phyloP scores from a whole-genome alignment of 371 early-diverging fungal species.

The Lichtheimia ornata region DNA sequence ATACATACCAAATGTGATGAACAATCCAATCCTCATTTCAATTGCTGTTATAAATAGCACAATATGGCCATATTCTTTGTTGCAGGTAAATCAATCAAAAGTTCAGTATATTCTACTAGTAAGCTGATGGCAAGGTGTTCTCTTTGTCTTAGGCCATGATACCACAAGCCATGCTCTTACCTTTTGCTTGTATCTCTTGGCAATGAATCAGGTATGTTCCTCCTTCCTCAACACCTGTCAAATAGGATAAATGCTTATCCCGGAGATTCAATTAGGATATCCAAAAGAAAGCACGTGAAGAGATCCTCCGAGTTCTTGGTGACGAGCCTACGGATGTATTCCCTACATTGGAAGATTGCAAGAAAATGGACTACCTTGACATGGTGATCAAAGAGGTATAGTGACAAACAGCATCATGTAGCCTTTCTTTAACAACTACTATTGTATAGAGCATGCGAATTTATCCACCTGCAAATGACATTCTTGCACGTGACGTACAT shows the following conservation, averaged over 20 bases:
- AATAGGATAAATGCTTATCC: background rate
- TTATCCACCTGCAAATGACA: slow-evolving; percentile 7
- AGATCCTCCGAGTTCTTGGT: slow-evolving; percentile 15
- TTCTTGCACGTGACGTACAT: slow-evolving; percentile 6
- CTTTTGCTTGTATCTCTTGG: slow-evolving; percentile 19
- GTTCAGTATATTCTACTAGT: background rate
- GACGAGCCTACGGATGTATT: slow-evolving; percentile 24
- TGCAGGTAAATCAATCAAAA: slow-evolving; percentile 10
- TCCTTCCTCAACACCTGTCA: background rate
- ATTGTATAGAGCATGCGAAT: slow-evolving; percentile 29
- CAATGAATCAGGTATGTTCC: slow-evolving; percentile 15
- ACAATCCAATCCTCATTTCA: no score
- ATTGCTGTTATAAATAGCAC: slow-evolving; percentile 8
- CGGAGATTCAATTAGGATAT: slow-evolving; percentile 6
- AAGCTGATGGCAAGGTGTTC: background rate
- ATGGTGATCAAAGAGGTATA: slow-evolving; percentile 26
- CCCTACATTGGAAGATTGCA: slow-evolving; percentile 22
- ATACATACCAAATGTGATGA: no score
- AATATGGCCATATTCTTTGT: slow-evolving; percentile 27
- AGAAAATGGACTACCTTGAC: slow-evolving; percentile 21
- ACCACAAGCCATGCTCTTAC: slow-evolving; percentile 20
- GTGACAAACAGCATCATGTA: background rate
- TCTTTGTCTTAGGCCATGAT: slow-evolving; percentile 38
- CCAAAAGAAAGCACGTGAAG: slow-evolving; percentile 25
- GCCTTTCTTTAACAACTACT: background rate